A percentile compares a stretch with the other conserved stretches of the same genome.
Conservation (phyloP, 306 rosid species). For the Gillenia trifoliata region DNA sequence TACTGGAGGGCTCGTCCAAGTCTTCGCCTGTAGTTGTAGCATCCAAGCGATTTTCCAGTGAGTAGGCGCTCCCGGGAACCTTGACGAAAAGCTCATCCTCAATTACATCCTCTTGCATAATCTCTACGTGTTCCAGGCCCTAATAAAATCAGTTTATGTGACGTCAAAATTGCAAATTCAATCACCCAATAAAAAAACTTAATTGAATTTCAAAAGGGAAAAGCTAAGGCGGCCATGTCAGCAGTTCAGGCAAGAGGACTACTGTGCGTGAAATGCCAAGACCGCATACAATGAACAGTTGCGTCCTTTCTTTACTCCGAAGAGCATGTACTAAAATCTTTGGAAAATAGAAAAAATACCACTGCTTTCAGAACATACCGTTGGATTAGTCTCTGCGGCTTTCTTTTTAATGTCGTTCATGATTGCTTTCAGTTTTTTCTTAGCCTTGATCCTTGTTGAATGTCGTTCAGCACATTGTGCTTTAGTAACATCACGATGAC, state of each 20-base stretch:
- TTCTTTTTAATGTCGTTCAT: conserved; percentile 41
- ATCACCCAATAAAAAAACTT: too few relatives aligned
- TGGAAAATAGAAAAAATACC: conserved; percentile 5
- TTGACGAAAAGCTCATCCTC: conserved; percentile 66
- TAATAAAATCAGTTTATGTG: conserved; percentile 24
- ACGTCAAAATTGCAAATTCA: not conserved
- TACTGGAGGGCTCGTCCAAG: conserved; percentile 15
- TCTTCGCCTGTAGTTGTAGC: conserved; percentile 24
- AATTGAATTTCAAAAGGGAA: too few relatives aligned
- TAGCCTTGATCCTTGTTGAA: conserved; percentile 57
- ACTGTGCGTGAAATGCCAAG: too few relatives aligned
- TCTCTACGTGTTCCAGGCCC: conserved; percentile 30
- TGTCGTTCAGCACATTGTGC: conserved; percentile 80
- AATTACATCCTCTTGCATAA: conserved; percentile 17
- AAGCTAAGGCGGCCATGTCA: too few relatives aligned
- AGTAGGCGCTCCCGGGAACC: conserved; percentile 94
- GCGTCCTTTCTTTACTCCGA: not conserved
- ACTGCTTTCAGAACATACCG: conserved; percentile 37
- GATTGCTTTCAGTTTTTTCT: conserved; percentile 60
- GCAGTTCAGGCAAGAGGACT: too few relatives aligned
- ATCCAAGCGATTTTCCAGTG: conserved; percentile 29
- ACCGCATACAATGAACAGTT: not conserved
- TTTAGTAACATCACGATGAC: conserved; percentile 76
- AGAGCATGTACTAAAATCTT: not conserved
- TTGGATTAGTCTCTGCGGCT: conserved; percentile 12